Evolutionary conservation across 2,329 filamentous ascomycete genomes (phyloP).

Genomic region (Alternaria rosae): DNA sequence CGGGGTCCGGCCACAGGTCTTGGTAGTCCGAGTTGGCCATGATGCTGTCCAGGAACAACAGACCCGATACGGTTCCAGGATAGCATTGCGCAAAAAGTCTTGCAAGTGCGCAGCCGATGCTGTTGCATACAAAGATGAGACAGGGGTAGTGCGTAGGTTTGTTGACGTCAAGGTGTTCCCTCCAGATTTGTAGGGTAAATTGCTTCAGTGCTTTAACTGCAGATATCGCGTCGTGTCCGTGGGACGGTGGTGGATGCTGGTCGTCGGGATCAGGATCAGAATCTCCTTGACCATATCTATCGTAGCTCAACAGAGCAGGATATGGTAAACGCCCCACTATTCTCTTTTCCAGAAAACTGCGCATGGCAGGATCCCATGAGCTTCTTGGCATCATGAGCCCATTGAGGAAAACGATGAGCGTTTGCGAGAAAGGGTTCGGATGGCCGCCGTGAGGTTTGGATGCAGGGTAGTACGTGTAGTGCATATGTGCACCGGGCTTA

Average conservation of each 20-base stretch:
- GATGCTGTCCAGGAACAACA: conserved; percentile 65
- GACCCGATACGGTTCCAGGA: conserved; percentile 55
- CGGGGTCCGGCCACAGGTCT: conserved; percentile 64
- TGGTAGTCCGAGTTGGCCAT: conserved; percentile 66
- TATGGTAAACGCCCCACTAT: conserved; percentile 33
- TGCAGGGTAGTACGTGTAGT: conserved; percentile 46
- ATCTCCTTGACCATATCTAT: conserved; percentile 66
- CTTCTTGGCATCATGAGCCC: conserved; percentile 53
- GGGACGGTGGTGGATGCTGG: conserved; percentile 40
- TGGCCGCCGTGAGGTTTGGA: conserved; percentile 31
- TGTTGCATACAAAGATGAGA: conserved; percentile 60
- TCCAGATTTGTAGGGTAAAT: conserved; percentile 53
- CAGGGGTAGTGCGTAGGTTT: conserved; percentile 43
- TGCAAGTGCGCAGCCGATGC: conserved; percentile 61
- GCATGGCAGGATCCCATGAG: conserved; percentile 49
- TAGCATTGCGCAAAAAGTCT: conserved; percentile 61
- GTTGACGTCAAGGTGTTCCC: conserved; percentile 40
- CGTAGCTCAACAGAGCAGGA: conserved; percentile 62
- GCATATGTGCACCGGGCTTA: conserved; percentile 40
- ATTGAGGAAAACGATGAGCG: conserved; percentile 55
- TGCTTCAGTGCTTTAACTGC: conserved; percentile 56
- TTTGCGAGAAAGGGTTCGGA: conserved; percentile 45
- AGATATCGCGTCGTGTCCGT: conserved; percentile 59
- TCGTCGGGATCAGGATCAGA: conserved; percentile 56
- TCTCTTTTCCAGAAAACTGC: conserved; percentile 38